Evolutionary conservation across 2,329 filamentous ascomycete genomes (phyloP), one percentile per base, ranked within the genome.

Genomic region (Penicillium sclerotigenum): DNA sequence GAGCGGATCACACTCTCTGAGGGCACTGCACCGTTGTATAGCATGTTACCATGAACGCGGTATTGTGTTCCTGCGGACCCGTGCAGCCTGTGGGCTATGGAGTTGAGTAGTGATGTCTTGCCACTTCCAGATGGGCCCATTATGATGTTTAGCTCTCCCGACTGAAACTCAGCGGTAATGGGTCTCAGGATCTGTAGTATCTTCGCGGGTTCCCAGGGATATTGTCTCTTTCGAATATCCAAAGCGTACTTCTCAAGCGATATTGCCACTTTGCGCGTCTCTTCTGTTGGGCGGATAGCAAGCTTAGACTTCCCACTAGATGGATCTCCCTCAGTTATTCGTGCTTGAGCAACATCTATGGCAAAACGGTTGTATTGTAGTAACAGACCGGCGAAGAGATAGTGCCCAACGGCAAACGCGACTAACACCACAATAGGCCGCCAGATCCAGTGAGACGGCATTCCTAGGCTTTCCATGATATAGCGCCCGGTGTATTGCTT

Each of bases 111-210:
- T 0, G 87, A 88, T 0, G 88, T 91, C 70, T 92, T 92, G 1
- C 89, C 89, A 43, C 84, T 87, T 0, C 89, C 89, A 0, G 87
- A 90, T 0, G 89, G 89, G 0, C 89, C 89, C 88, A 91, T 91
- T 60, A 92, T 89, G 24, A 91, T 81, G 59, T 91, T 91, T 14
- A 92, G 68, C 14, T 82, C 77, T 0, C 88, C 87, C 0, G 89
- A 82, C 45, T 83, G 79, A 61, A 92, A 91, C 0, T 81, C 83
- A 0, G 87, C 78, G 1, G 80, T 85, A 13, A 91, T 79, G 0
- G 87, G 86, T 52, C 86, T 81, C 14, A 92, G 74, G 11, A 92
- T 91, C 0, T 71, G 64, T 14, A 78, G 47, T 16, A 59, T 65
- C 6, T 63, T 72, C 38, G 67, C 71, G 1, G 66, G 69, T 63